These are phyloP conservation scores for Pascua guehoae DNA, from an alignment of 1,284 basidiomycete species.

Conservation along the genomic window DNA sequence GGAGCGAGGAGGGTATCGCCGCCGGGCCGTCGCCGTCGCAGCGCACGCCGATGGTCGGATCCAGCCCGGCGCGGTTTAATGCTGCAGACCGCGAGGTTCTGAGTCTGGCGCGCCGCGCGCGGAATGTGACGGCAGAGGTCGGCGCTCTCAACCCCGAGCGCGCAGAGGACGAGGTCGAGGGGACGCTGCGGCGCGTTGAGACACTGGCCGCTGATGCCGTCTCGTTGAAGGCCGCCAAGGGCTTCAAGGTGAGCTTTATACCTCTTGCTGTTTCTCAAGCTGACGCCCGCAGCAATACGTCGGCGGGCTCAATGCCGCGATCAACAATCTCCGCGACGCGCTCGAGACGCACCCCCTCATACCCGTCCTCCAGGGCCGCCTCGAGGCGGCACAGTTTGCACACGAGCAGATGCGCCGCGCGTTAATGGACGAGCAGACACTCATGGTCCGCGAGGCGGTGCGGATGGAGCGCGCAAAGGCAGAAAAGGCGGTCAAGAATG, in stretches of 20 bases:
- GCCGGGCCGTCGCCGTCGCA: background rate
- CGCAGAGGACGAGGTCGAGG: slow-evolving; percentile 23
- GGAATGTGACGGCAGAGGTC: slow-evolving; percentile 23
- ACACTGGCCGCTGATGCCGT: slow-evolving; percentile 20
- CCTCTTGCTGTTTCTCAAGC: background rate
- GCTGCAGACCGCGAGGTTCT: slow-evolving; percentile 26
- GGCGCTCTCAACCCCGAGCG: slow-evolving; percentile 19
- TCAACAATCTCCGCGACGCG: slow-evolving; percentile 21
- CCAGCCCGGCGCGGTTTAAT: background rate
- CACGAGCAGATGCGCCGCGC: slow-evolving; percentile 12
- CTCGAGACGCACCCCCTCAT: slow-evolving; percentile 27
- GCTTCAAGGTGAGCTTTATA: slow-evolving; percentile 33
- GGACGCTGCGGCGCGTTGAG: slow-evolving; percentile 18
- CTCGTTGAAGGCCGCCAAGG: slow-evolving; percentile 25
- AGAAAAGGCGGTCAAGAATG: slow-evolving; percentile 15
- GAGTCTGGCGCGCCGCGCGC: slow-evolving; percentile 32
- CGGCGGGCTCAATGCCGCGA: slow-evolving; percentile 24
- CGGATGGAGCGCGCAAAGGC: slow-evolving; percentile 11
- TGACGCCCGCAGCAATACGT: slow-evolving; percentile 29
- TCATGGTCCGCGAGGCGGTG: slow-evolving; percentile 3
- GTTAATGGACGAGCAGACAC: slow-evolving; percentile 6
- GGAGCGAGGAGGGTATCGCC: slow-evolving; percentile 14
- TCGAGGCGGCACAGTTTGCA: slow-evolving; percentile 8
- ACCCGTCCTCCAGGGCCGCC: slow-evolving; percentile 13
- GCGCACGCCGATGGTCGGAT: background rate